Conservation (phyloP, 2,329 filamentous ascomycete genomes). For the Fusarium fracticaudum region DNA sequence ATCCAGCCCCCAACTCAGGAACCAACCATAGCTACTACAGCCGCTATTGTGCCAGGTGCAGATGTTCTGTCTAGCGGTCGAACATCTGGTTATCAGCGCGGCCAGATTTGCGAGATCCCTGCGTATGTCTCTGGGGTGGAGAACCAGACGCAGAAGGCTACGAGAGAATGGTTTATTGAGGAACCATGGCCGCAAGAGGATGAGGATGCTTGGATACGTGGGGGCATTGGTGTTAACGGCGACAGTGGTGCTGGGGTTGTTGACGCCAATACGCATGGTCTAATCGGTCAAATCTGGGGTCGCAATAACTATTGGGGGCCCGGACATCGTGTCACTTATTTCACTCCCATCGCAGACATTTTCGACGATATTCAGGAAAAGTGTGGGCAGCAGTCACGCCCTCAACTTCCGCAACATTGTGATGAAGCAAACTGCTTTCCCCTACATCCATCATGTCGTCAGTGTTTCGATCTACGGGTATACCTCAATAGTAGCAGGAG, state of each 20-base stretch:
- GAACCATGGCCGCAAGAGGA: conserved; percentile 50
- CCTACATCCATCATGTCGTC: conserved; percentile 52
- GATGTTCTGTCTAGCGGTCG: conserved; percentile 53
- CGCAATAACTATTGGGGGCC: conserved; percentile 55
- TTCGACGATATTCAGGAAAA: conserved; percentile 58
- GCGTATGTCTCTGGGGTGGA: conserved; percentile 52
- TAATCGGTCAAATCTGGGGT: conserved; percentile 57
- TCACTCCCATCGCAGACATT: conserved; percentile 56
- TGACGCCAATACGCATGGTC: conserved; percentile 50
- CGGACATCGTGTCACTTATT: conserved; percentile 54
- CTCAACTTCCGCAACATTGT: conserved; percentile 53
- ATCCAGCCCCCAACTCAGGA: conserved; percentile 46
- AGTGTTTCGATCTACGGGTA: conserved; percentile 53
- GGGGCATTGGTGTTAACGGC: conserved; percentile 56
- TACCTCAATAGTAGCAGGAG: conserved; percentile 55
- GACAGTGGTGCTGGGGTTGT: conserved; percentile 57
- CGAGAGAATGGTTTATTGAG: conserved; percentile 58
- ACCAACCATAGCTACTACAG: conserved; percentile 45
- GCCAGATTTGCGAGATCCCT: conserved; percentile 55
- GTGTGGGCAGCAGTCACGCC: conserved; percentile 52
- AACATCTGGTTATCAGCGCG: conserved; percentile 55
- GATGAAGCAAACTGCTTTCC: conserved; percentile 54
- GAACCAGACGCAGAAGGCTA: conserved; percentile 54
- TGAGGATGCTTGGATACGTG: conserved; percentile 56
- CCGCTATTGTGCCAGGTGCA: conserved; percentile 48